Base-by-base conservation (phyloP, 1,284 basidiomycete species). In the Cerrena zonata region DNA sequence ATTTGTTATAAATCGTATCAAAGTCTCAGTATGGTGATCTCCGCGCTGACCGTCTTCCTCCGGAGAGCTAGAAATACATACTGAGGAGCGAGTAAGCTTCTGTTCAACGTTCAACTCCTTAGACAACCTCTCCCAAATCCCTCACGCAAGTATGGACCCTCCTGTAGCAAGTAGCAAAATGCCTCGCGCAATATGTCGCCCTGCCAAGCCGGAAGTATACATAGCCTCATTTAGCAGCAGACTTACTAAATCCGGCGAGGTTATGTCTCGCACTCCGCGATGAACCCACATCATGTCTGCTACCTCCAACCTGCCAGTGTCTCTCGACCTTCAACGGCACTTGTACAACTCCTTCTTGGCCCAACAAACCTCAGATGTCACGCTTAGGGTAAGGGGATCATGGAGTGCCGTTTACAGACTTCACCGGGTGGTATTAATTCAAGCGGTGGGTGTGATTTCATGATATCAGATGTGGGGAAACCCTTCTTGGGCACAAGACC, bases 371-470 rank as follows among this genome's bases (percentile, higher is more conserved):
- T 77, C 88, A 15, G 91, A 94, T 67, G 82, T 93, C 53, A 75
- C 82, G 40, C 71, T 94, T 49, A 73, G 78, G 49, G 77, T 93
- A 19, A 70, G 73, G 19, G 86, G 85, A 5, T 71, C 79, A 4
- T 94, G 91, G 90, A 68, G 72, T 46, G 86, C 88, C 1, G 70
- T 82, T 34, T 94, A 93, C 71, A 79, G 74, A 30, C 73, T 92
- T 2, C 91, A 94, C 68, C 77, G 83, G 27, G 84, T 93, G 52
- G 81, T 94, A 30, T 80, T 94, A 47, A 90, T 90, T 47, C 91
- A 94, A 66, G 82, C 89, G 43, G 90, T 88, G 52, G 59, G 80
- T 72, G n/a, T 23, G 34, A 34, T 55, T 34, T 23, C 50, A 18
- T 40, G 12, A 5, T 41, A n/a, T n/a, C n/a, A n/a, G n/a, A n/a